A percentile compares a stretch with the other conserved stretches of the same genome.
phyloP scores from a whole-genome alignment of 805 yeast genomes.

The Saccharomycopsis guyanensis region DNA sequence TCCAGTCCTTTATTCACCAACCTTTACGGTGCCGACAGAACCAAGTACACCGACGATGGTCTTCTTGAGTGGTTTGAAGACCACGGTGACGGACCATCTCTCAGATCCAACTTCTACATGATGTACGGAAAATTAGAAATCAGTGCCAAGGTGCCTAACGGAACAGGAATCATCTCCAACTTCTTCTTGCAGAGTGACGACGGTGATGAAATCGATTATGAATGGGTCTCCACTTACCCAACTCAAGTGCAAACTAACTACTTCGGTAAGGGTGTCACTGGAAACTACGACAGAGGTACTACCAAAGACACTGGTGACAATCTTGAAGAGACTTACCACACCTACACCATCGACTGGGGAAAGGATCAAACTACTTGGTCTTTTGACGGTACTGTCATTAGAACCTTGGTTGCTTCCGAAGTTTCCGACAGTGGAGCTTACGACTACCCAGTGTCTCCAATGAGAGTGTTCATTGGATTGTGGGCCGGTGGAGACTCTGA shows the following conservation, averaged over 20 bases:
- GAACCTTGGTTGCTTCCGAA: slow-evolving; percentile 43
- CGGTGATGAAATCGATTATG: slow-evolving; percentile 66
- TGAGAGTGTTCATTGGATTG: slow-evolving; percentile 36
- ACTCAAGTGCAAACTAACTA: slow-evolving; percentile 47
- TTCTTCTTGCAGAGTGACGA: slow-evolving; percentile 59
- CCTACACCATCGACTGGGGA: slow-evolving; percentile 64
- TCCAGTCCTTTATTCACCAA: slow-evolving; percentile 21
- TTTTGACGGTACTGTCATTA: slow-evolving; percentile 49
- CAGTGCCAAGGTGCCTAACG: slow-evolving; percentile 47
- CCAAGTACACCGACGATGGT: slow-evolving; percentile 50
- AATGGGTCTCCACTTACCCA: slow-evolving; percentile 59
- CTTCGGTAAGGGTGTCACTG: slow-evolving; percentile 57
- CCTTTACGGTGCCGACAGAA: slow-evolving; percentile 33
- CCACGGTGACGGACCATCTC: slow-evolving; percentile 53
- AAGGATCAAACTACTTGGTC: slow-evolving; percentile 45
- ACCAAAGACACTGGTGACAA: slow-evolving; percentile 37
- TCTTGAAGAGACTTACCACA: slow-evolving; percentile 34
- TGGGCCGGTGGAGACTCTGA: slow-evolving; percentile 45
- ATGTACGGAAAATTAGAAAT: slow-evolving; percentile 69
- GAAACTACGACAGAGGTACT: slow-evolving; percentile 51
- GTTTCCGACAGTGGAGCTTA: slow-evolving; percentile 31
- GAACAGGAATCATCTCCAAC: slow-evolving; percentile 56
- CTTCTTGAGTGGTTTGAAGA: slow-evolving; percentile 47
- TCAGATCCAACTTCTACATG: slow-evolving; percentile 55
- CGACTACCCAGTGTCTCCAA: slow-evolving; percentile 64